A percentile compares a stretch with the other conserved stretches of the same genome.
These are phyloP conservation scores for Xylaria sp. DNA, from an alignment of 2,329 filamentous ascomycete genomes.

Conservation along the genomic window DNA sequence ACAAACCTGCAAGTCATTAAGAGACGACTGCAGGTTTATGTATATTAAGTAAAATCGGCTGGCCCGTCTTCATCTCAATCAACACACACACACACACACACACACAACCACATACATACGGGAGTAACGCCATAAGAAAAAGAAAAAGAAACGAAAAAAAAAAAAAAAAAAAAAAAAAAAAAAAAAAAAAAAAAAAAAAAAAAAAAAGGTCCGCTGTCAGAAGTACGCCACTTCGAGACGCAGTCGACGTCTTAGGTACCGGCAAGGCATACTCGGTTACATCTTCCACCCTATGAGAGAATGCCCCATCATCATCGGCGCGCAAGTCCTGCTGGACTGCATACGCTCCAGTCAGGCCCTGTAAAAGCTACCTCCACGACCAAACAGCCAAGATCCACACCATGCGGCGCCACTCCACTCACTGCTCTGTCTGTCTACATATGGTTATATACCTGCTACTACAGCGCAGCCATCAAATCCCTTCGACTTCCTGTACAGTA, in stretches of 20 bases:
- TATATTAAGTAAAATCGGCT: constrained; percentile 21
- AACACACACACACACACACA: no score
- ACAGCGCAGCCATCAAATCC: background rate
- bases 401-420: constrained; percentile 16
- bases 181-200: no score
- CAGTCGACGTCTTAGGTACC: constrained; percentile 30
- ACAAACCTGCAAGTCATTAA: constrained; percentile 21
- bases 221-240: constrained; percentile 29
- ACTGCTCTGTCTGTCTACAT: constrained; percentile 7
- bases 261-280: constrained; percentile 29
- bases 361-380: constrained; percentile 25
- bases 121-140: no score
- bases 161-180: no score
- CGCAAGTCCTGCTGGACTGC: constrained; percentile 30
- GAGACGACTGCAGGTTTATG: constrained; percentile 16
- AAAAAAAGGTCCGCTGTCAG: constrained; percentile 10
- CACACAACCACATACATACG: no score
- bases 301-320: constrained; percentile 34
- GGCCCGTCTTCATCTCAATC: constrained; percentile 11
- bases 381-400: constrained; percentile 26
- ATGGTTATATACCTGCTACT: background rate
- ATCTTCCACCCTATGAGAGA: constrained; percentile 33
- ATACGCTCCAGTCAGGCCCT: constrained; percentile 31
- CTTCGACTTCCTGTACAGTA: constrained; percentile 5
- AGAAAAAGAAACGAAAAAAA: no score